Evolutionary conservation across 1,284 basidiomycete genomes (phyloP).

Genomic region (Kwoniella shivajii): DNA sequence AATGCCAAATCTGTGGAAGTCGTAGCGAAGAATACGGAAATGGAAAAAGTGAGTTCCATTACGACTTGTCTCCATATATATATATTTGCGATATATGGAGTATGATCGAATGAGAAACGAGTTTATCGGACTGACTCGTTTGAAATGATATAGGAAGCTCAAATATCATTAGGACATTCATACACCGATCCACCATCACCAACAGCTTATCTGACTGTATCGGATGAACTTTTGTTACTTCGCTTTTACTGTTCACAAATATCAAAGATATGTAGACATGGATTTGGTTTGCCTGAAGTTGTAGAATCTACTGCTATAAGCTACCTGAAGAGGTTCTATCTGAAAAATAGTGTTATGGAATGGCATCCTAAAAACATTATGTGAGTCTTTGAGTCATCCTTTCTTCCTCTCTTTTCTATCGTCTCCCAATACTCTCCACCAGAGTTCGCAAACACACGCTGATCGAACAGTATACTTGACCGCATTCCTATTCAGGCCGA

Average conservation of each 20-base stretch:
- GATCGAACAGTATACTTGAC: no score
- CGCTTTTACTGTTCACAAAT: constrained; percentile 87
- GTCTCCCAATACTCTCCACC: no score
- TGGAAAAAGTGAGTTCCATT: constrained; percentile 66
- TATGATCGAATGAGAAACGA: no score
- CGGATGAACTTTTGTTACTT: constrained; percentile 86
- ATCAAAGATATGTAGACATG: constrained; percentile 72
- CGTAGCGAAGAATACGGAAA: constrained; percentile 74
- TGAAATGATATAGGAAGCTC: constrained; percentile 38
- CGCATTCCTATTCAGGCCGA: constrained; percentile 69
- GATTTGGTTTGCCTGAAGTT: constrained; percentile 84
- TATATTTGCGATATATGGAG: no score
- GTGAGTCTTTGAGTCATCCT: constrained; percentile 58
- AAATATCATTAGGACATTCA: constrained; percentile 30
- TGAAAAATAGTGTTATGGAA: constrained; percentile 98
- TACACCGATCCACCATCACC: constrained; percentile 30
- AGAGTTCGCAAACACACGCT: no score
- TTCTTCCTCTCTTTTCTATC: background rate
- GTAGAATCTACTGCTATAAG: constrained; percentile 89
- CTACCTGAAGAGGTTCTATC: constrained; percentile 95
- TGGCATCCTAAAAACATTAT: constrained; percentile 99
- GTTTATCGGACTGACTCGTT: background rate
- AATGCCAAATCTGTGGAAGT: constrained; percentile 73
- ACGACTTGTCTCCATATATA: constrained; percentile 10
- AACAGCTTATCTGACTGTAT: constrained; percentile 68